phyloP scores from a whole-genome alignment of 2,329 filamentous ascomycete genomes.

The Aspergillus aculeatinus region DNA sequence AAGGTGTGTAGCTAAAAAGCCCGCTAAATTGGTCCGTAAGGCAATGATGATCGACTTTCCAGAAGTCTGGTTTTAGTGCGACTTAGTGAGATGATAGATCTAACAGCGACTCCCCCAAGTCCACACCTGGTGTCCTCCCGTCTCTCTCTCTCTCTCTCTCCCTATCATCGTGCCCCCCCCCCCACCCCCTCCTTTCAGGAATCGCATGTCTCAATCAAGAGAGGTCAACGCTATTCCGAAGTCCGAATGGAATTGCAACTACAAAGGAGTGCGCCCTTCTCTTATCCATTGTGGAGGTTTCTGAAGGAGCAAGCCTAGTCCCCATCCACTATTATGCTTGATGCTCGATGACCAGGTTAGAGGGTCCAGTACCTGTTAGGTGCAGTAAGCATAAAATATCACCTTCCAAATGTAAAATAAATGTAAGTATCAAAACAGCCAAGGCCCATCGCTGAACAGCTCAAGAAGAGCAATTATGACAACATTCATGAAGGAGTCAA shows the following conservation, averaged over 20 bases:
- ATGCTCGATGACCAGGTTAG: slow-evolving; percentile 2
- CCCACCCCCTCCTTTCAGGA: neutral
- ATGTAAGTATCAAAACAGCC: slow-evolving; percentile 3
- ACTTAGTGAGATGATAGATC: slow-evolving; percentile 41
- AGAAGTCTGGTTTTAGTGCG: slow-evolving; percentile 35
- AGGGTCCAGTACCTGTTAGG: neutral
- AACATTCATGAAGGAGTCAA: neutral
- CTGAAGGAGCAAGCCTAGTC: slow-evolving; percentile 1
- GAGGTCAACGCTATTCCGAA: neutral
- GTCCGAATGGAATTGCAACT: neutral
- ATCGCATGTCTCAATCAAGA: slow-evolving; percentile 6
- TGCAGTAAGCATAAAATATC: neutral
- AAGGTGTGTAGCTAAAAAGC: slow-evolving; percentile 27
- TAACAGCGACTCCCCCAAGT: slow-evolving; percentile 22
- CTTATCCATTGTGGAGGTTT: neutral
- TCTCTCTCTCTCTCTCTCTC: slow-evolving; percentile 21
- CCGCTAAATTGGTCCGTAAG: slow-evolving; percentile 33
- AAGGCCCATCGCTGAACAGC: slow-evolving; percentile 2
- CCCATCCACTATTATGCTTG: slow-evolving; percentile 5
- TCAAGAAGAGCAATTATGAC: slow-evolving; percentile 1
- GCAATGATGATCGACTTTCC: slow-evolving; percentile 37
- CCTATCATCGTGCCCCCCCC: too few species aligned
- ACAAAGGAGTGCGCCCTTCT: neutral
- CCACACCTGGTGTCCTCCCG: slow-evolving; percentile 19
- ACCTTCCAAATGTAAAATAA: neutral